Conservation (phyloP, 257 asterid genomes). For the Haberlea rhodopensis region DNA sequence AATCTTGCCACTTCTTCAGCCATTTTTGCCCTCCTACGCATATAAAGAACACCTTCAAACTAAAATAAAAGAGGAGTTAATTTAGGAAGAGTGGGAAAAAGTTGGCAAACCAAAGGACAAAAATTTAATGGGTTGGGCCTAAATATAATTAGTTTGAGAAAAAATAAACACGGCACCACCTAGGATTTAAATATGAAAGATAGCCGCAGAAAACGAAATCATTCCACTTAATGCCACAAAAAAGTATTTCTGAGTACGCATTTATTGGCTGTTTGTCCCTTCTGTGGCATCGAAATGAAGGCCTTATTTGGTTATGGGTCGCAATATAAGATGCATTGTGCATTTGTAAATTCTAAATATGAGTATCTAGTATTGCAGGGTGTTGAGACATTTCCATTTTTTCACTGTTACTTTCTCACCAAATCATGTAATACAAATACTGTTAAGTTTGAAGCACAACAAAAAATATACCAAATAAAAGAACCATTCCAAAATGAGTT, state of each 20-base stretch:
- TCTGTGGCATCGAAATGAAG: neutral
- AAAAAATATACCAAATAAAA: no score
- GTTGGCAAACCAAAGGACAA: neutral
- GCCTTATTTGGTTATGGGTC: neutral
- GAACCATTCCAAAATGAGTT: conserved; percentile 3
- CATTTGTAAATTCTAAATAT: no score
- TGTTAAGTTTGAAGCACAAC: neutral
- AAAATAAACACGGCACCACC: neutral
- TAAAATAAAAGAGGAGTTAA: neutral
- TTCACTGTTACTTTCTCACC: neutral
- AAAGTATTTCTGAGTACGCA: neutral
- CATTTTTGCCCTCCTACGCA: conserved; percentile 87
- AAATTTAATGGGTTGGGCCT: neutral
- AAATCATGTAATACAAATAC: neutral
- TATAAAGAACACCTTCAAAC: neutral
- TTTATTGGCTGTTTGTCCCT: neutral
- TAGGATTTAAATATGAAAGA: neutral
- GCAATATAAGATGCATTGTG: neutral
- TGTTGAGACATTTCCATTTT: no score
- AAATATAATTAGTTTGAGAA: neutral
- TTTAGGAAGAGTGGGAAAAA: neutral
- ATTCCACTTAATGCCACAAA: neutral
- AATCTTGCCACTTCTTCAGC: conserved; percentile 78
- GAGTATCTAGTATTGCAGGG: no score
- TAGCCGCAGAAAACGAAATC: neutral